Conservation (phyloP, 805 yeast genomes). For the Candida anglica region DNA sequence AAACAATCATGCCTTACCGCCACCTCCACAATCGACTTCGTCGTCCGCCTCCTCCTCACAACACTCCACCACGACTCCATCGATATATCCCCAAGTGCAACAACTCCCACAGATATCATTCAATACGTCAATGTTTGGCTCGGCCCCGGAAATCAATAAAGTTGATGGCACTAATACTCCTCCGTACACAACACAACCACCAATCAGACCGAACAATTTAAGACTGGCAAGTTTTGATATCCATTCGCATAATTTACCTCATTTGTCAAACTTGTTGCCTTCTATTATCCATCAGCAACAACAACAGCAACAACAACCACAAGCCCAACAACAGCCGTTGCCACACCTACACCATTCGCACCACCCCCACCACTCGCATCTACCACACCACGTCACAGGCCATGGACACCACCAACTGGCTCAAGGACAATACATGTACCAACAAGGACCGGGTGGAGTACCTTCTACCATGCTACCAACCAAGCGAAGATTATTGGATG, state of each 20-base stretch:
- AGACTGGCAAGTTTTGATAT: constrained; percentile 25
- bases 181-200: constrained; percentile 4
- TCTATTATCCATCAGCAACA: constrained; percentile 1
- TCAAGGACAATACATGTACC: not conserved
- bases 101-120: constrained; percentile 32
- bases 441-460: constrained; percentile 9
- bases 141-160: constrained; percentile 6
- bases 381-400: no score
- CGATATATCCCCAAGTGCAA: constrained; percentile 12
- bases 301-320: constrained; percentile 1
- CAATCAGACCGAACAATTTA: constrained; percentile 5
- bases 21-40: constrained; percentile 4
- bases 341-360: not conserved
- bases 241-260: constrained; percentile 1
- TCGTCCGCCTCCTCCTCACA: no score
- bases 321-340: not conserved
- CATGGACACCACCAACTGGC: not conserved
- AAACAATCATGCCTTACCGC: not conserved
- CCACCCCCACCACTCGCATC: not conserved
- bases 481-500: constrained; percentile 26
- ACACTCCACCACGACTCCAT: constrained; percentile 1
- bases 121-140: constrained; percentile 39
- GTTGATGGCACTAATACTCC: constrained; percentile 4
- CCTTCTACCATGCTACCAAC: constrained; percentile 16
- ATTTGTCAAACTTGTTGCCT: constrained; percentile 3